These are phyloP conservation scores for Colletotrichum incanum DNA, from an alignment of 2,329 filamentous ascomycete species.

Conservation along the genomic window DNA sequence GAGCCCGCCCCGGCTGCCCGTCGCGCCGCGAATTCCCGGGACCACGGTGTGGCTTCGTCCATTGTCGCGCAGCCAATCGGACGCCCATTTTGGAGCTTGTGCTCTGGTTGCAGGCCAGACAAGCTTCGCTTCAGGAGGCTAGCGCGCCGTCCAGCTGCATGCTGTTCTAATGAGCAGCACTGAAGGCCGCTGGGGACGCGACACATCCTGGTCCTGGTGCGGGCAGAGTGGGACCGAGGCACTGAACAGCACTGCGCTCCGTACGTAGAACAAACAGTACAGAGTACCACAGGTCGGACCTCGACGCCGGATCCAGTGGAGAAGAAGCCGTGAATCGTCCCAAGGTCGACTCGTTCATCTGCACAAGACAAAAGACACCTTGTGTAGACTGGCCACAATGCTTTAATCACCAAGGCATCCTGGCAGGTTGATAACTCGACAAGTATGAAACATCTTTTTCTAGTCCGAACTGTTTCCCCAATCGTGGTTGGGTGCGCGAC, in stretches of 20 bases:
- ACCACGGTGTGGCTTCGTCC: slow-evolving; percentile 17
- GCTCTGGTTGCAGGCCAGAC: slow-evolving; percentile 40
- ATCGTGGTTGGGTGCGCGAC: no score
- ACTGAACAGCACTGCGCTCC: background rate
- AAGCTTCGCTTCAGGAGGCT: slow-evolving; percentile 13
- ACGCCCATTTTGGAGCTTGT: slow-evolving; percentile 31
- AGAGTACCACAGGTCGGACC: no score
- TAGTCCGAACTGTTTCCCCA: no score
- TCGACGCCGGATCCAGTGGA: background rate
- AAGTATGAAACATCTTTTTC: no score
- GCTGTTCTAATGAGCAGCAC: background rate
- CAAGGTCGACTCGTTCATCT: no score
- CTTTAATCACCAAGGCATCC: no score
- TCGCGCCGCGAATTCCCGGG: slow-evolving; percentile 38
- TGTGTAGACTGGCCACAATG: no score
- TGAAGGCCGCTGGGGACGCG: background rate
- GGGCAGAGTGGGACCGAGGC: background rate
- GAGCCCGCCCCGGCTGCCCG: slow-evolving; percentile 18
- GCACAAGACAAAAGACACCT: no score
- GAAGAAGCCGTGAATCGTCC: no score
- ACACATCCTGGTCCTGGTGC: slow-evolving; percentile 2
- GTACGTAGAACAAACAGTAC: no score
- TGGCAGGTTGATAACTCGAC: no score
- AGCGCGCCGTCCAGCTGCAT: background rate
- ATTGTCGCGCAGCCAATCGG: slow-evolving; percentile 35